Conservation (phyloP, 176 grass and related monocot genomes). For the Oryza australiensis region DNA sequence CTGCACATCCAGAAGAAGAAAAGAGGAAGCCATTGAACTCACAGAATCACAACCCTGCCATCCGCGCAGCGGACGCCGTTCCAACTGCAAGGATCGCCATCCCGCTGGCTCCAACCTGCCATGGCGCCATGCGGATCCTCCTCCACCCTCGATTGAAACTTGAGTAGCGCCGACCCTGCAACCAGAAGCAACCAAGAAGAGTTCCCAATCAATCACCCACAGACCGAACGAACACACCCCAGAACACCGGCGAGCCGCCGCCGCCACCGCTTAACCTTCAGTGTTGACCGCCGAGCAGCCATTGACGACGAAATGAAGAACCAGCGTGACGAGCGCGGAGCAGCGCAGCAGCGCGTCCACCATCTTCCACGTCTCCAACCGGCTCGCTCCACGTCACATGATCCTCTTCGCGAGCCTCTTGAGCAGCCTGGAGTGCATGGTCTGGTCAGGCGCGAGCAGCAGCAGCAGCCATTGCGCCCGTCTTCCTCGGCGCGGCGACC, state of each 20-base stretch:
- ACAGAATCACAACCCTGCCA: slow-evolving; percentile 76
- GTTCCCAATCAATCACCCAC: slow-evolving; percentile 3
- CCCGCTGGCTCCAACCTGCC: slow-evolving; percentile 61
- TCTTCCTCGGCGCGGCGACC: slow-evolving; percentile 28
- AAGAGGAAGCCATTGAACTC: slow-evolving; percentile 45
- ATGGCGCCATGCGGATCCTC: slow-evolving; percentile 70
- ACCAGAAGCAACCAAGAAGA: slow-evolving; percentile 13
- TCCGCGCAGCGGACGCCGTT: slow-evolving; percentile 58
- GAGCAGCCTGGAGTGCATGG: slow-evolving; percentile 40
- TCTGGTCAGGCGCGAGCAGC: slow-evolving; percentile 27
- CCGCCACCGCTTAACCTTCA: slow-evolving; percentile 75
- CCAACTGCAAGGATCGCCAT: slow-evolving; percentile 75
- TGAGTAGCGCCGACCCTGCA: slow-evolving; percentile 68
- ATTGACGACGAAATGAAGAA: slow-evolving; percentile 46
- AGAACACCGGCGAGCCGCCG: neutral
- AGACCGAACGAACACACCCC: slow-evolving; percentile 13
- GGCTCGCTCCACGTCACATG: slow-evolving; percentile 33
- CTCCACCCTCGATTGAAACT: slow-evolving; percentile 74
- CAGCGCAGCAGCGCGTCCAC: slow-evolving; percentile 44
- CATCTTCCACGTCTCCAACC: slow-evolving; percentile 53
- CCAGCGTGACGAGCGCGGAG: slow-evolving; percentile 35
- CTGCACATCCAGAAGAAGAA: neutral
- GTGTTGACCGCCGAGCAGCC: slow-evolving; percentile 74
- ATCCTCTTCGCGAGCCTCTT: slow-evolving; percentile 56
- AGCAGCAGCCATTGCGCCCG: slow-evolving; percentile 30